Evolutionary conservation across 805 yeast genomes (phyloP), one percentile per base, ranked within the genome.

Genomic region (Lipomyces oligophaga): DNA sequence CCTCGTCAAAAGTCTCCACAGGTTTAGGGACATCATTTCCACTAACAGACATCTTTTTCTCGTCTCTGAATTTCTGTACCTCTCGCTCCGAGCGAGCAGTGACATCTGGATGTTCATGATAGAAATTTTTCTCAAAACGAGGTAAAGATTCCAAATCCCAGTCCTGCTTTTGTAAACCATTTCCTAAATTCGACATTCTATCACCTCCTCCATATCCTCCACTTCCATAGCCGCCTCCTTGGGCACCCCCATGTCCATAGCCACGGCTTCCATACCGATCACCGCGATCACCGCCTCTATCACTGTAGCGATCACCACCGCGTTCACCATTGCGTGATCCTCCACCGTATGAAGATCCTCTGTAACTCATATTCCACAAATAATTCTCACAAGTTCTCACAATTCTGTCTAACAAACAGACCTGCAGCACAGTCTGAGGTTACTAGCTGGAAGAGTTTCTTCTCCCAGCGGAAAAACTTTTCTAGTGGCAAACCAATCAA

Each of bases 11-110:
- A 40, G 77, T 62, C 59, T 90, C 81, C 63, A 93, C 84, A 62
- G 98, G 98, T 72, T 88, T 84, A 60, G 97, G 97, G 60, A 93
- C 86, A 58, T 88, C 84, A 39, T 72, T 65, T 61, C 98, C 98
- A 50, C 71, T 66, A 54, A 85, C 77, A 51, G 83, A 81, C 97
- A 93, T 93, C 63, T 87, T 90, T 67, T 82, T 75, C 61, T 80
- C 80, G 51, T 76, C 75, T 75, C 98, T 83, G 75, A 89, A 93
- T 37, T 71, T 75, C 22, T 64, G 68, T 58, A 93, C 76, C 49
- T 90, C 97, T 30, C 67, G 75, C 1, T 82, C 88, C 35, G 84
- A 65, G 70, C 97, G 85, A 37, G 70, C 73, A 50, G 85, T 69
- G 53, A 93, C 97, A 44, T 68, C 68, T 49, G 85, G 85, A 64